Base-by-base conservation (phyloP, 1,284 basidiomycete genomes). In the Cerrena zonata region DNA sequence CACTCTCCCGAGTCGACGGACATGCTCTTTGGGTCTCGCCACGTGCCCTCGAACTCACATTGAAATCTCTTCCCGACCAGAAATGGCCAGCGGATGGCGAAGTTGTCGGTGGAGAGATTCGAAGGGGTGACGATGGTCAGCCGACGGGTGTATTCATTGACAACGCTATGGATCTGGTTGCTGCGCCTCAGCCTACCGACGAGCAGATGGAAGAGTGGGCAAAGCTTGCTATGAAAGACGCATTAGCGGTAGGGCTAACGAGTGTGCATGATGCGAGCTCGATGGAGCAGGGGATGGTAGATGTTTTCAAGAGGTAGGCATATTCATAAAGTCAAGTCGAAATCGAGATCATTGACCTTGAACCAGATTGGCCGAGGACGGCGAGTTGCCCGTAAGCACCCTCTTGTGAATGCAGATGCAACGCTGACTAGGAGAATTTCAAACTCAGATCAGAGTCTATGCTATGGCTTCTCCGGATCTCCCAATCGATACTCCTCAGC, bases 11-110 rank as follows among this genome's bases (percentile, higher is more conserved):
- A 21, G 78, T 94, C 2, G 93, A 96, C 61, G 82, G 77, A 0
- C 93, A 96, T 62, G 91, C 91, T 0, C 69, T 79, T 15, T 96
- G 93, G 93, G 84, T 94, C 3, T 92, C 89, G 5, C 70, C 76
- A 25, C 71, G 77, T 1, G 80, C 89, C 0, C 68, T 94, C 2
- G 75, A 80, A 15, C 61, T 82, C 13, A 75, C 90, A 2, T 19
- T 50, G 2, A 42, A 50, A 2, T 50, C 55, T 11, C 54, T 62
- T 4, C 58, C 59, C 1, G 52, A 50, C 11, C 47, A 53, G 34
- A 37, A 47, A 61, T 77, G 75, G 1, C 61, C 74, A 1, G 69
- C 84, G 1, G 81, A 82, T 0, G 61, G 72, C 10, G 64, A 76
- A 11, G 76, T 91, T 0, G 76, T n/a, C n/a, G 93, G 93, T 11